Conservation (phyloP, 192 early-diverging fungal species). For the Coemansia sp. region DNA sequence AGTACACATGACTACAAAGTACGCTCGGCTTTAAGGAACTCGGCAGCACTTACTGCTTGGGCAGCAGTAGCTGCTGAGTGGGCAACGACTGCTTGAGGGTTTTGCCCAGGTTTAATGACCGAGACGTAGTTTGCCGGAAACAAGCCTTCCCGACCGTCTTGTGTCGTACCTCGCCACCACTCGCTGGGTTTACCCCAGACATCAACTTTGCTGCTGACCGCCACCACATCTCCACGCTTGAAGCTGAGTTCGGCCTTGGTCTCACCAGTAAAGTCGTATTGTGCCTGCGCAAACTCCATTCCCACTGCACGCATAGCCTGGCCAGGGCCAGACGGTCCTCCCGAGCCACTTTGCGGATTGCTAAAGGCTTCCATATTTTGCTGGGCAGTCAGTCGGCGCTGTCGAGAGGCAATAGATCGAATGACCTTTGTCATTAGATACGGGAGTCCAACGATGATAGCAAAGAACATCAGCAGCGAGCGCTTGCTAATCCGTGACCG, state of each 20-base stretch:
- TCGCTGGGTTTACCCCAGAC: conserved; percentile 70
- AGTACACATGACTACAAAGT: conserved; percentile 9
- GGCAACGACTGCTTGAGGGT: conserved; percentile 57
- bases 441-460: conserved; percentile 86
- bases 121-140: conserved; percentile 96
- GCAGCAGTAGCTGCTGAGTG: conserved; percentile 29
- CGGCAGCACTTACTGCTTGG: conserved; percentile 31
- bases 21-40: conserved; percentile 30
- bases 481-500: conserved; percentile 63
- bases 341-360: conserved; percentile 13
- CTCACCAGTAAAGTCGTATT: conserved; percentile 81
- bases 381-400: conserved; percentile 43
- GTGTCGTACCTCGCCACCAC: conserved; percentile 92
- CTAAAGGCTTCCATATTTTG: conserved; percentile 11
- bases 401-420: conserved; percentile 64
- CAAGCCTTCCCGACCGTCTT: conserved; percentile 79
- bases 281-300: conserved; percentile 87
- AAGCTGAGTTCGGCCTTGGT: conserved; percentile 82
- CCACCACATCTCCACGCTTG: conserved; percentile 85
- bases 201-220: conserved; percentile 82
- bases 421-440: conserved; percentile 91
- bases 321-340: conserved; percentile 27
- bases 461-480: conserved; percentile 81
- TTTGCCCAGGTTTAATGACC: conserved; percentile 68
- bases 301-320: conserved; percentile 51